These are phyloP conservation scores for Asterella californica DNA, from an alignment of 225 moss, liverwort and hornwort genomes.

Conservation along the genomic window DNA sequence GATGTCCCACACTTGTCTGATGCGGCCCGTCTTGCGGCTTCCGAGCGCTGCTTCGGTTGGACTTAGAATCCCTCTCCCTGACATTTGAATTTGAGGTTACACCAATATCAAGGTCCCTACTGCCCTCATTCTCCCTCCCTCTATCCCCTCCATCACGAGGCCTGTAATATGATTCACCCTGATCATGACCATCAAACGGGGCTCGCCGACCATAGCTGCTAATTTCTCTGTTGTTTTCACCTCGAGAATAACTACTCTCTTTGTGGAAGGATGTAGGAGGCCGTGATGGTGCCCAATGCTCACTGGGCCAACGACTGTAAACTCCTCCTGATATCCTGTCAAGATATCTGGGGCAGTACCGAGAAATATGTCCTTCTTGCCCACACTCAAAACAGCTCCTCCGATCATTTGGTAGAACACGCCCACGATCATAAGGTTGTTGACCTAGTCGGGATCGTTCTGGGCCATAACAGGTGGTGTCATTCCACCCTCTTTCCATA, in stretches of 20 bases:
- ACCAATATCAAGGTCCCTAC: slow-evolving; percentile 19
- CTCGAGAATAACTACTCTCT: slow-evolving; percentile 23
- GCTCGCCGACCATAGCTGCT: slow-evolving; percentile 27
- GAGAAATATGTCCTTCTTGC: slow-evolving; percentile 38
- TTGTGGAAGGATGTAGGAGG: neutral
- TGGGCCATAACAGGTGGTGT: slow-evolving; percentile 28
- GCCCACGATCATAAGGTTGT: slow-evolving; percentile 45
- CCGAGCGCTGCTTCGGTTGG: slow-evolving; percentile 23
- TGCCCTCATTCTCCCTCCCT: slow-evolving; percentile 16
- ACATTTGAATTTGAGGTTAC: slow-evolving; percentile 16
- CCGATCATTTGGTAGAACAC: slow-evolving; percentile 24
- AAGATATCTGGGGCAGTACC: slow-evolving; percentile 22
- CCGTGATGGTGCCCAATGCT: slow-evolving; percentile 15
- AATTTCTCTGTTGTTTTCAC: slow-evolving; percentile 26
- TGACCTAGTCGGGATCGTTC: slow-evolving; percentile 47
- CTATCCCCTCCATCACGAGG: slow-evolving; percentile 31
- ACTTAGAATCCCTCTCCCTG: slow-evolving; percentile 28
- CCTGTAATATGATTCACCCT: slow-evolving; percentile 12
- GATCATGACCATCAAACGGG: slow-evolving; percentile 30
- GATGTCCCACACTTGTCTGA: slow-evolving; percentile 23
- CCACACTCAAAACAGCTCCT: slow-evolving; percentile 34
- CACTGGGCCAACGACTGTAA: slow-evolving; percentile 21
- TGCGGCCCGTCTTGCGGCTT: slow-evolving; percentile 21
- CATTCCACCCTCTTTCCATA: slow-evolving; percentile 46
- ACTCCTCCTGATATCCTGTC: slow-evolving; percentile 16